These are phyloP conservation scores for Penicillium coffeae DNA, from an alignment of 495 filamentous ascomycete genomes.

Conservation along the genomic window DNA sequence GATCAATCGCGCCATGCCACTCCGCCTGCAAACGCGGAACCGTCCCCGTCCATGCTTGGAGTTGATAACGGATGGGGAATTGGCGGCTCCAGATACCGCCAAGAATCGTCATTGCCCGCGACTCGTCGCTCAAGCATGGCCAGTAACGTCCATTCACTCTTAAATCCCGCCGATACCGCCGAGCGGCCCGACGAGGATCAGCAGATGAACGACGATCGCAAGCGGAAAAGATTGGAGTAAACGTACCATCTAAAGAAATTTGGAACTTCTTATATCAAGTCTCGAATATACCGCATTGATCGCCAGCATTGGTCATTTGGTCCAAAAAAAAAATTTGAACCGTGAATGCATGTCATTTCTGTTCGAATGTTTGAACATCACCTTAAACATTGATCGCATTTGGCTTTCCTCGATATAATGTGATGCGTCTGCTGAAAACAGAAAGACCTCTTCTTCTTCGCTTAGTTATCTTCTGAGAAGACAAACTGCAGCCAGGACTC, in stretches of 20 bases:
- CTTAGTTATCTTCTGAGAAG: background rate
- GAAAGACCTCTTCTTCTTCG: background rate
- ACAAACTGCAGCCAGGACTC: background rate
- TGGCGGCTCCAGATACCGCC: constrained; percentile 42
- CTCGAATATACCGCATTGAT: background rate
- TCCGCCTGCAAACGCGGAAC: constrained; percentile 56
- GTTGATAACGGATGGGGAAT: constrained; percentile 59
- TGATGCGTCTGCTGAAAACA: background rate
- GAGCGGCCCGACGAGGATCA: constrained; percentile 71
- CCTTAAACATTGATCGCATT: background rate
- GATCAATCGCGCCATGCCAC: constrained; percentile 67
- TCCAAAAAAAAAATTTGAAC: no score
- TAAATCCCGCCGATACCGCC: constrained; percentile 82
- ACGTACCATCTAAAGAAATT: background rate
- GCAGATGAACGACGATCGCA: constrained; percentile 61
- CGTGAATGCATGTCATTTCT: background rate
- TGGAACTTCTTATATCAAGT: background rate
- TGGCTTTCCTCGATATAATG: background rate
- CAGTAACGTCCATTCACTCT: constrained; percentile 68
- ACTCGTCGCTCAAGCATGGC: constrained; percentile 72
- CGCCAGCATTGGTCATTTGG: no score
- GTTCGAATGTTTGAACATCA: background rate
- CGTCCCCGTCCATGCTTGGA: constrained; percentile 40
- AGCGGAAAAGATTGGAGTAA: constrained; percentile 71
- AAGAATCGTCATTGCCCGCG: constrained; percentile 53